phyloP scores from a whole-genome alignment of 1,139 yeast genomes.

The Zhuliangozyma parablackwelliae region DNA sequence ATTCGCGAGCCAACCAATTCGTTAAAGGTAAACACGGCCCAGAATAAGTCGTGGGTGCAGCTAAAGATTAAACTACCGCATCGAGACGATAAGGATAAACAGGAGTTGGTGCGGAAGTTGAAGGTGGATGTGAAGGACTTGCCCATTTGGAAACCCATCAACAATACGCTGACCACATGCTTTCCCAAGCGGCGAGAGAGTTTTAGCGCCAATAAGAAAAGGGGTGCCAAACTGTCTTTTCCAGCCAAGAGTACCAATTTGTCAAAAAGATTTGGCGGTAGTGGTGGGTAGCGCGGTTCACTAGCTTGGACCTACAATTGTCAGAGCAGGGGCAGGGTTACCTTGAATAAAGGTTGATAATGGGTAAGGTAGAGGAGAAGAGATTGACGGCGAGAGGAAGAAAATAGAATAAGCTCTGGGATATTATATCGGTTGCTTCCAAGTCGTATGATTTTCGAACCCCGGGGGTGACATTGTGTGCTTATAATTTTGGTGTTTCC shows the following conservation, averaged over 20 bases:
- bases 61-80: conserved; percentile 19
- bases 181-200: not conserved
- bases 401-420: too few relatives aligned
- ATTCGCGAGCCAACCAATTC: conserved; percentile 25
- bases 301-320: too few relatives aligned
- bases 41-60: conserved; percentile 25
- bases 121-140: conserved; percentile 25
- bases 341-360: too few relatives aligned
- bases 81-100: conserved; percentile 1
- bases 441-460: too few relatives aligned
- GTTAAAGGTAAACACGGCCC: conserved; percentile 13
- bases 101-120: conserved; percentile 13
- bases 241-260: conserved; percentile 8
- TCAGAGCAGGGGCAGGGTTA: too few relatives aligned
- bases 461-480: too few relatives aligned
- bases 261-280: conserved; percentile 12
- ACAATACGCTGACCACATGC: not conserved
- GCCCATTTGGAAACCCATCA: conserved; percentile 27
- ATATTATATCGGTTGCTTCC: too few relatives aligned
- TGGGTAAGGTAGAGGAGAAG: not conserved
- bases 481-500: too few relatives aligned
- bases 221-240: conserved; percentile 2
- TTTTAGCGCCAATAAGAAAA: not conserved
- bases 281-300: not conserved
- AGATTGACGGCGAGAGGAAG: not conserved